Evolutionary conservation across 768 basidiomycete species (phyloP).

Genomic region (Asterophora parasitica): DNA sequence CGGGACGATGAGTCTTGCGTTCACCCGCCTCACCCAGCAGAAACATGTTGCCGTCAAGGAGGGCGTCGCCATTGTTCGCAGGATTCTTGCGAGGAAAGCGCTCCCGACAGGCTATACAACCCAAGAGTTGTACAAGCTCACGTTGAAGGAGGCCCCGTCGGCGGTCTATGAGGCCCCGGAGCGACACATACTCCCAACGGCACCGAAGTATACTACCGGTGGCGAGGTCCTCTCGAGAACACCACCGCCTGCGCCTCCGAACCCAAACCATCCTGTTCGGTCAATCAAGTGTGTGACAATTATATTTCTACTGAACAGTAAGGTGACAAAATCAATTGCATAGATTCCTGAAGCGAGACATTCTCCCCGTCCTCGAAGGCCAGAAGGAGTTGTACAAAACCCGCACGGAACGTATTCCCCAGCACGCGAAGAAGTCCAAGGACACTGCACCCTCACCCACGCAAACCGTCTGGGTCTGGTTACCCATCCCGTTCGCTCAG

Average conservation of each 20-base stretch:
- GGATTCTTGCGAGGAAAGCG: slow-evolving; percentile 23
- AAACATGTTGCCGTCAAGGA: slow-evolving; percentile 15
- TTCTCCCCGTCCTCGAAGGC: slow-evolving; percentile 44
- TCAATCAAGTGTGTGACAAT: slow-evolving; percentile 43
- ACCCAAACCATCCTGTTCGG: slow-evolving; percentile 44
- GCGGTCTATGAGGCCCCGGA: slow-evolving; percentile 21
- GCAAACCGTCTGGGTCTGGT: slow-evolving; percentile 41
- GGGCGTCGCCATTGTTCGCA: slow-evolving; percentile 26
- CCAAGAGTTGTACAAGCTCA: slow-evolving; percentile 33
- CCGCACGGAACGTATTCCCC: slow-evolving; percentile 26
- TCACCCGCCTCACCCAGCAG: slow-evolving; percentile 5
- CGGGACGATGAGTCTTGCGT: slow-evolving; percentile 6
- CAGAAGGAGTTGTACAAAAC: slow-evolving; percentile 40
- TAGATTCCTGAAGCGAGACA: slow-evolving; percentile 52
- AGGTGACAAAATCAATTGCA: not conserved
- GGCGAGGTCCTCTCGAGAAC: not conserved
- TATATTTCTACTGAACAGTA: not conserved
- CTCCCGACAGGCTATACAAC: slow-evolving; percentile 31
- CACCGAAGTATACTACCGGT: not conserved
- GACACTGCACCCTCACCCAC: slow-evolving; percentile 18
- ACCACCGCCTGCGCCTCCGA: slow-evolving; percentile 27
- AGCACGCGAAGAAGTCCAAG: slow-evolving; percentile 15
- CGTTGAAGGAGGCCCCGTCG: slow-evolving; percentile 25
- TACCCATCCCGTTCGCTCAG: slow-evolving; percentile 8
- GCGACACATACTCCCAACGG: slow-evolving; percentile 3